A percentile compares a stretch with the other conserved stretches of the same genome.
Conservation (phyloP, 176 grass and related monocot genomes). For the Luzula sylvatica region DNA sequence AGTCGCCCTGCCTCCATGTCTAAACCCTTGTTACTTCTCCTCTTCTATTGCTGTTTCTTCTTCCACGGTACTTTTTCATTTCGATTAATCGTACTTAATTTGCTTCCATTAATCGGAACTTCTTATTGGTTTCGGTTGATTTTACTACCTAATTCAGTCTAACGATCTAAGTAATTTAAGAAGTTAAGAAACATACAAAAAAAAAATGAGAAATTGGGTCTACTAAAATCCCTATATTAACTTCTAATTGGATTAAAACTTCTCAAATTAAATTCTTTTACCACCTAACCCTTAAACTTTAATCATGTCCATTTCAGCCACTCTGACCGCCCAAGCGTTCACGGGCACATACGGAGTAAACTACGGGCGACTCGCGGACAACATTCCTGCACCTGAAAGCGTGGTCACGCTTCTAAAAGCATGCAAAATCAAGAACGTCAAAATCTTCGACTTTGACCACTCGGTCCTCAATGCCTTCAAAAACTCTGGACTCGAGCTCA, state of each 20-base stretch:
- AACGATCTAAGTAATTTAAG: background rate
- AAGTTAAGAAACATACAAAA: background rate
- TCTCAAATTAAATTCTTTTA: too few relatives aligned
- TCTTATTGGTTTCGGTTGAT: background rate
- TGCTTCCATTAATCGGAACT: background rate
- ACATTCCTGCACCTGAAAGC: constrained; percentile 70
- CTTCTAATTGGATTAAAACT: too few relatives aligned
- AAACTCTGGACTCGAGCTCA: constrained; percentile 73
- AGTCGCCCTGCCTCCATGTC: background rate
- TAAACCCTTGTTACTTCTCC: constrained; percentile 8
- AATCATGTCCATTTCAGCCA: constrained; percentile 36
- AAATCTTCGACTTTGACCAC: constrained; percentile 77
- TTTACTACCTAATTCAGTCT: background rate
- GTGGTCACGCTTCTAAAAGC: constrained; percentile 63
- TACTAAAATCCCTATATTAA: background rate
- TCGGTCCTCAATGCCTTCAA: constrained; percentile 72
- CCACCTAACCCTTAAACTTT: background rate
- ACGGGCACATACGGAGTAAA: constrained; percentile 78
- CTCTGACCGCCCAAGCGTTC: constrained; percentile 33
- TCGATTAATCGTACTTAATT: background rate
- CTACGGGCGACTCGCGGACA: constrained; percentile 84
- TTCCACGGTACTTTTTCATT: constrained; percentile 20
- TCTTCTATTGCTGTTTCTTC: constrained; percentile 46
- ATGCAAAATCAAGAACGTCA: constrained; percentile 89
- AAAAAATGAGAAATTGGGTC: background rate